phyloP scores from a whole-genome alignment of 1,284 basidiomycete genomes.

The Ceratorhiza oryzae-sativae region DNA sequence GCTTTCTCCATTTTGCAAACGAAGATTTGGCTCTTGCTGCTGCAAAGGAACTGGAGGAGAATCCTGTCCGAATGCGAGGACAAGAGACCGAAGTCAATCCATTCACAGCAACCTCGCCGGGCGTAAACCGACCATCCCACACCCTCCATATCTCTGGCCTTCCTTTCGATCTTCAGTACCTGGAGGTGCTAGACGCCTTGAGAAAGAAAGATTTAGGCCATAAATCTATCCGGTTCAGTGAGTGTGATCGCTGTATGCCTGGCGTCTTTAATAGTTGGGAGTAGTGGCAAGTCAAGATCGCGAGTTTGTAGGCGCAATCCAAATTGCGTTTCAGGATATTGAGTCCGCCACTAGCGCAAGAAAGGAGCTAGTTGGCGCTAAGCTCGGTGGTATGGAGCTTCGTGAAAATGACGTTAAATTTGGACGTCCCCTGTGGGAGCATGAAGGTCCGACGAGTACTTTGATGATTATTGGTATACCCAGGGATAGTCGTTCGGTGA shows the following conservation, averaged over 20 bases:
- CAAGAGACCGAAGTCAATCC: slow-evolving; percentile 10
- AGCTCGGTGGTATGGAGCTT: background rate
- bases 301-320: background rate
- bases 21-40: slow-evolving; percentile 3
- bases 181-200: slow-evolving; percentile 1
- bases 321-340: background rate
- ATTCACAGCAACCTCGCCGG: background rate
- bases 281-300: slow-evolving; percentile 1
- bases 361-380: background rate
- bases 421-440: slow-evolving; percentile 18
- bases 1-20: slow-evolving; percentile 23
- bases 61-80: slow-evolving; percentile 14
- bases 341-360: slow-evolving; percentile 1
- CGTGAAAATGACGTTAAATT: slow-evolving; percentile 20
- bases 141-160: background rate
- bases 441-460: slow-evolving; percentile 19
- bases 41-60: background rate
- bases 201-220: background rate
- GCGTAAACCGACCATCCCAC: background rate
- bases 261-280: background rate
- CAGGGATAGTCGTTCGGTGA: background rate
- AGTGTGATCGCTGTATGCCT: background rate
- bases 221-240: slow-evolving; percentile 26
- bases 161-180: slow-evolving; percentile 26
- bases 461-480: slow-evolving; percentile 22